Conservation (phyloP, 495 filamentous ascomycete species). For the Podospora comata region DNA sequence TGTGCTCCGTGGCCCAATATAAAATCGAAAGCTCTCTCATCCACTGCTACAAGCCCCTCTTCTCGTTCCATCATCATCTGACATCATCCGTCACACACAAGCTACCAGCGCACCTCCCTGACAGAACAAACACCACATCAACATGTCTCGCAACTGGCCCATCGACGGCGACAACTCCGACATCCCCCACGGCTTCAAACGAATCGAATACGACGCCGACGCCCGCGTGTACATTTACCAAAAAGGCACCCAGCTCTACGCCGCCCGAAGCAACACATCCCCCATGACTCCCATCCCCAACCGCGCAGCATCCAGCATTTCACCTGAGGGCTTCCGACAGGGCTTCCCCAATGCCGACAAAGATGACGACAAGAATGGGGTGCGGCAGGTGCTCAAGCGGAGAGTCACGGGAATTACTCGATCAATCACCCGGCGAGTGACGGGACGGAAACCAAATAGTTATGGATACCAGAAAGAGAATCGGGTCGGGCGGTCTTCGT, state of each 20-base stretch:
- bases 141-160: conserved; percentile 40
- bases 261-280: conserved; percentile 39
- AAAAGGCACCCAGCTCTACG: conserved; percentile 28
- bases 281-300: conserved; percentile 43
- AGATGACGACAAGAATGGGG: not conserved
- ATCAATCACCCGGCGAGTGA: not conserved
- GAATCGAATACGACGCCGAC: conserved; percentile 54
- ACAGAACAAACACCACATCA: not conserved
- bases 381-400: not conserved
- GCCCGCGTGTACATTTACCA: conserved; percentile 47
- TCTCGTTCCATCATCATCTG: not conserved
- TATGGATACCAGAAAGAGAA: not conserved
- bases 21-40: not conserved
- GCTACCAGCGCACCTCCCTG: not conserved
- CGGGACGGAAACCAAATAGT: not conserved
- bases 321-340: not conserved
- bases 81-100: not conserved
- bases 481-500: not conserved
- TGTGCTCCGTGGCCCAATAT: not conserved
- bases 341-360: not conserved
- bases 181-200: conserved; percentile 50
- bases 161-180: conserved; percentile 49
- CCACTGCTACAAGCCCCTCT: not conserved
- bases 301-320: conserved; percentile 30
- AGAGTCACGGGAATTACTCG: not conserved